Base-by-base conservation (phyloP, 371 early-diverging fungal genomes). In the Capillidium heterosporum region DNA sequence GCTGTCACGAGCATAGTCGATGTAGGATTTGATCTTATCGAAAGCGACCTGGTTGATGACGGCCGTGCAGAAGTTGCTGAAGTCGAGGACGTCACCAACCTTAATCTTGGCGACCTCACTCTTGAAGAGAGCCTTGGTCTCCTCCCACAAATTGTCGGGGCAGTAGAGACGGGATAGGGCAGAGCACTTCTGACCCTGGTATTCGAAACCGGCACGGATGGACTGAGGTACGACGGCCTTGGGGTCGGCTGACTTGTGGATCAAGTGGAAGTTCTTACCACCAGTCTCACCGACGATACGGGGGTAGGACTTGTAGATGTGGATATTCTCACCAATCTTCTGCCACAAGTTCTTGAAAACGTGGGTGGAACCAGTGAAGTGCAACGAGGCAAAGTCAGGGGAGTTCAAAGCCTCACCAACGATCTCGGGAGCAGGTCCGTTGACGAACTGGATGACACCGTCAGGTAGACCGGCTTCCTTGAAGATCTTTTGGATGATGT, bases 261-360 rank as follows among this genome's bases (percentile, higher is more conserved):
- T 61, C 60, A 97, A 71, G 63, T 97, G 98, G 80, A 89, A 92
- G 80, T 96, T 97, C 80, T 97, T 97, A 58, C 96, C 96, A 65
- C 96, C 96, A 40, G 95, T 95, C 69, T 95, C 98, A 63, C 96
- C 98, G 29, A 95, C 96, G 50, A 95, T 84, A 66, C 98, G 87
- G 48, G 98, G 98, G 67, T 92, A 97, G 54, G 81, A 77, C 67
- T 76, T 76, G 77, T 95, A 96, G 47, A 62, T 73, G 58, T 91
- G 84, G 51, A 95, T 78, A 75, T 93, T 93, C 65, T 81, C 73
- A 56, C 82, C 89, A 63, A 95, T 89, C 60, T 85, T 74, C 69
- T 81, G 75, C 95, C 95, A 95, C 67, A 97, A 72, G 62, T 79
- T 70, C 70, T 87, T 87, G 80, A 97, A 97, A 32, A 97, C 92